Base-by-base conservation (phyloP, 2,329 filamentous ascomycete species). In the Cordyceps sp. region DNA sequence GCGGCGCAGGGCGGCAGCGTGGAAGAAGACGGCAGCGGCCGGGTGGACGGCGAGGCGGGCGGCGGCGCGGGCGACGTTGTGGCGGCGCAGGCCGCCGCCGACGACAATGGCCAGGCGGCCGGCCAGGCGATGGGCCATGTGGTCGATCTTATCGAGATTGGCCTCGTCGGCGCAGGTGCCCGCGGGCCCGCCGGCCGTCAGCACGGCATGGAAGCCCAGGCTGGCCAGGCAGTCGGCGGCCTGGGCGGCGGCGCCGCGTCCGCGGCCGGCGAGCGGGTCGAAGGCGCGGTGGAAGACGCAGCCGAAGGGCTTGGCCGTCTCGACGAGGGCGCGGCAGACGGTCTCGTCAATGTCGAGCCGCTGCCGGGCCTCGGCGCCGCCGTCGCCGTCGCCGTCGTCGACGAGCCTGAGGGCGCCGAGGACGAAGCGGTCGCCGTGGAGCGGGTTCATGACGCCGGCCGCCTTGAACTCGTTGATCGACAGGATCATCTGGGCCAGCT, bases 231-330 rank as follows among this genome's bases (percentile, higher is more conserved):
- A 43, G 5, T 48, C 41, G 19, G 69, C 31, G 21, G 35, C 40
- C 0, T 40, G n/a, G n/a, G n/a, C n/a, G n/a, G n/a, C 41, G 8
- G 34, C 31, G 29, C 42, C 38, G 8, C 40, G 35, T 22, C 39
- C 29, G 9, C 36, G 31, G 5, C 37, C 47, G 4, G 64, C 41
- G 10, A 69, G 48, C 14, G 56, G 50, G 42, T 73, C 69, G 36
- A 69, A 69, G 3, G 69, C 69, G 13, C 69, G 60, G 45, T 71
- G 67, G 38, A 73, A 65, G n/a, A 68, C 57, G 38, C 61, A 62
- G 13, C 45, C 46, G 21, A 57, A 56, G 2, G 61, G 63, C 6
- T 38, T 42, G 0, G 66, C 61, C 12, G 53, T 45, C 3, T 41
- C 26, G 1, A 68, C 49, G 4, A 73, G 57, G 32, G 40, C 38